phyloP scores from a whole-genome alignment of 768 basidiomycete species.

The Cubamyces sp. region DNA sequence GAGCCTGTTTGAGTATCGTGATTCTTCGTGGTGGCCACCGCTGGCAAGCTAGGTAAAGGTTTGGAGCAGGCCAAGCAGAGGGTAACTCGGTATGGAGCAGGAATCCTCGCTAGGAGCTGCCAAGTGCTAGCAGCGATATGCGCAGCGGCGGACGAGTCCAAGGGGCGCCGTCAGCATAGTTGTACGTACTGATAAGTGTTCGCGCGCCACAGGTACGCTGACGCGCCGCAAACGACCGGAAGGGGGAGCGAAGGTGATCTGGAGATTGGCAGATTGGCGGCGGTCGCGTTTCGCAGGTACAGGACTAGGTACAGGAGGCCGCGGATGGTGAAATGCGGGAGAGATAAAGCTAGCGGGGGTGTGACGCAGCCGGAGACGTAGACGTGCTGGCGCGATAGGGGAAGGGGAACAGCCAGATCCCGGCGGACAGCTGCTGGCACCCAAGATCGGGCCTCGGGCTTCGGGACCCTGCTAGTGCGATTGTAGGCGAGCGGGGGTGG shows the following conservation, averaged over 20 bases:
- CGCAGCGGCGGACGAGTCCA: constrained; percentile 1
- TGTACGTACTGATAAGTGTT: not conserved
- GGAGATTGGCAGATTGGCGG: not conserved
- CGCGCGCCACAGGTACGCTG: constrained; percentile 12
- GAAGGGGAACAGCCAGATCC: not conserved
- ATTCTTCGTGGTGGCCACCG: not conserved
- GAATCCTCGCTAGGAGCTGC: constrained; percentile 1
- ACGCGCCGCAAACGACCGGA: not conserved
- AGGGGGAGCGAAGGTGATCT: no score
- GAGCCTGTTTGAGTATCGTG: no score
- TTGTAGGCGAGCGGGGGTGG: not conserved
- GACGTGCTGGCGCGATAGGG: not conserved
- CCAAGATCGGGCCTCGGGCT: no score
- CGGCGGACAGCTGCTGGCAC: no score
- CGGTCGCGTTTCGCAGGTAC: not conserved
- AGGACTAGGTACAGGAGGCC: not conserved
- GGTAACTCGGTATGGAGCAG: constrained; percentile 13
- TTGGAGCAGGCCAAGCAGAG: not conserved
- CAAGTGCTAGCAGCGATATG: not conserved
- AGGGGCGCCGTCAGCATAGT: no score
- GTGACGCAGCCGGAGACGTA: no score
- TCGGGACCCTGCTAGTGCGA: no score
- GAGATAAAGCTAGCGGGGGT: not conserved
- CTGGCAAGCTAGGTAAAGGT: no score
- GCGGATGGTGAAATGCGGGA: not conserved